Evolutionary conservation across 345 rosid species (phyloP), one percentile per base, ranked within the genome.

Genomic region (Orychophragmus violaceus): DNA sequence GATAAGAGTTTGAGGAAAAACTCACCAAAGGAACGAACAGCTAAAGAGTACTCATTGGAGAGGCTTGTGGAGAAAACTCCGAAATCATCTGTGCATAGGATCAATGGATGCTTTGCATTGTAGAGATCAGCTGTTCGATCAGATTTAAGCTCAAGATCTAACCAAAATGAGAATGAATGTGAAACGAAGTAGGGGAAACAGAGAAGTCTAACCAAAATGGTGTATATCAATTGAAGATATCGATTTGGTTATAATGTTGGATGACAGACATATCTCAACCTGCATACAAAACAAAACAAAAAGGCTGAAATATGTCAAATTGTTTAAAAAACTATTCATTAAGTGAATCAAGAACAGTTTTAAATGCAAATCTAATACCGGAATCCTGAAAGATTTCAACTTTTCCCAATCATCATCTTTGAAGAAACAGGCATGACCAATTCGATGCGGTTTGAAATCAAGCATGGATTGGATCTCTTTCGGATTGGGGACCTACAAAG

Each of bases 201-300:
- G 35, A 13, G 52, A 16, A 19, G 50, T 90, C 12, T 78, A 56
- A 94, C 99, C 85, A 18, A 94, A 94, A 82, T 90, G 97, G 78
- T 94, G 97, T 62, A 84, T 71, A 67, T 87, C 95, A 16, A 94
- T 76, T 8, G 99, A 90, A 58, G 97, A 78, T 71, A 90, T 78
- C n/a, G 95, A 58, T 21, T 84, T 76, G 7, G 99, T 94, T 78
- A 75, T 69, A 64, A 94, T 81, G 85, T 94, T 94, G 75, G 99
- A 94, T 59, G 96, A 83, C 83, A 94, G 74, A 71, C 99, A 94
- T 67, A 94, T 90, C 81, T 90, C 99, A n/a, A 94, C 95, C 99
- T 94, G 91, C 53, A 17, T n/a, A n/a, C n/a, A n/a, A n/a, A n/a
- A n/a, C 75, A 76, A 77, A 74, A 19, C 25, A 68, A 8, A 3